phyloP scores from a whole-genome alignment of 2,329 filamentous ascomycete genomes.

The Pyrenophora seminiperda region DNA sequence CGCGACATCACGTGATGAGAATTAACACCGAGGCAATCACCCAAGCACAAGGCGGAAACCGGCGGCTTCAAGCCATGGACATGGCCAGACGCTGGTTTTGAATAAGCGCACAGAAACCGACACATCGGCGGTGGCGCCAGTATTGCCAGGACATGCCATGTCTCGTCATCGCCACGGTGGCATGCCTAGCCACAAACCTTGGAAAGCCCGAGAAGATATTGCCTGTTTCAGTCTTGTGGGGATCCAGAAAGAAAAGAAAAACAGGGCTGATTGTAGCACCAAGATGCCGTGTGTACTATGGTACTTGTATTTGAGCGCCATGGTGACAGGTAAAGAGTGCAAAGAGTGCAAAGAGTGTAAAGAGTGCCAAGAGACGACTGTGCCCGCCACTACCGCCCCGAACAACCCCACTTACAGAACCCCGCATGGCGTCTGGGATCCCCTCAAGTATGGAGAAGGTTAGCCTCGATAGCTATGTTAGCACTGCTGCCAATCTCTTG shows the following conservation, averaged over 20 bases:
- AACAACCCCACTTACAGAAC: constrained; percentile 9
- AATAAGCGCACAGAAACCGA: constrained; percentile 8
- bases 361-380: no score
- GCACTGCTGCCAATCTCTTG: not conserved
- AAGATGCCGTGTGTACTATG: not conserved
- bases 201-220: not conserved
- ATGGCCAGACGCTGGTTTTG: constrained; percentile 12
- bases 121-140: constrained; percentile 5
- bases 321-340: no score
- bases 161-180: constrained; percentile 2
- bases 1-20: constrained; percentile 19
- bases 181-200: not conserved
- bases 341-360: no score
- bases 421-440: constrained; percentile 7
- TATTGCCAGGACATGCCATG: constrained; percentile 2
- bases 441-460: constrained; percentile 4
- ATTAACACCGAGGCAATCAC: constrained; percentile 10
- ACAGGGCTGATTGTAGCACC: no score
- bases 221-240: not conserved
- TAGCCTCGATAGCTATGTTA: not conserved
- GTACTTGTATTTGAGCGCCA: no score
- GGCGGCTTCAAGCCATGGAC: constrained; percentile 8
- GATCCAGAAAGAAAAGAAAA: not conserved
- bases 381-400: no score
- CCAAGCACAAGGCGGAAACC: constrained; percentile 8